phyloP scores from a whole-genome alignment of 2,329 filamentous ascomycete genomes.

The Fusarium citri region DNA sequence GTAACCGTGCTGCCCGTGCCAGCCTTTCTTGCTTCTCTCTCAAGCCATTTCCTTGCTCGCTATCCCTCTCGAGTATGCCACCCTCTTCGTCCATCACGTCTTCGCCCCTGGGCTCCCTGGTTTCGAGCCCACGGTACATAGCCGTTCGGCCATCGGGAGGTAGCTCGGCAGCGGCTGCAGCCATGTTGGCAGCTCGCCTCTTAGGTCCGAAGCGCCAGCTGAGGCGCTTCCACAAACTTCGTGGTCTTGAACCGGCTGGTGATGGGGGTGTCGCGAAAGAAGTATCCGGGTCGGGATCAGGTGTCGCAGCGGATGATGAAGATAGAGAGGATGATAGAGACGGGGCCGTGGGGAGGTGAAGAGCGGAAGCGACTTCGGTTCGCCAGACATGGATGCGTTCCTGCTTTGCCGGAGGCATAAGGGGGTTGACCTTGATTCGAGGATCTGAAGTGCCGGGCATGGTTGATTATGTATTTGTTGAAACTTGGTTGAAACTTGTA shows the following conservation, averaged over 20 bases:
- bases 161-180: constrained; percentile 39
- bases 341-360: constrained; percentile 47
- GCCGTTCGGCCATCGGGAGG: constrained; percentile 47
- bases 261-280: constrained; percentile 31
- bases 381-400: constrained; percentile 63
- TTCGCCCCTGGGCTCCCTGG: constrained; percentile 29
- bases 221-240: constrained; percentile 46
- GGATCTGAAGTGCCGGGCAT: constrained; percentile 20
- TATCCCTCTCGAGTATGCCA: constrained; percentile 44
- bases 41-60: constrained; percentile 45
- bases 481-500: not conserved
- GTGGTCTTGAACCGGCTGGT: constrained; percentile 31
- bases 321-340: constrained; percentile 49
- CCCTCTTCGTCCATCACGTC: constrained; percentile 40
- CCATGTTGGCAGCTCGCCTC: constrained; percentile 33
- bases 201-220: constrained; percentile 44
- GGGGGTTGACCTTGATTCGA: constrained; percentile 32
- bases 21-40: constrained; percentile 55
- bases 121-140: constrained; percentile 51
- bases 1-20: constrained; percentile 54
- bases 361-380: constrained; percentile 58
- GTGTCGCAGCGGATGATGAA: constrained; percentile 47
- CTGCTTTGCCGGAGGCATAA: constrained; percentile 52
- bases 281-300: constrained; percentile 28
- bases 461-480: constrained; percentile 6